Evolutionary conservation across 2,329 filamentous ascomycete species (phyloP).

Genomic region (Escovopsis weberi): DNA sequence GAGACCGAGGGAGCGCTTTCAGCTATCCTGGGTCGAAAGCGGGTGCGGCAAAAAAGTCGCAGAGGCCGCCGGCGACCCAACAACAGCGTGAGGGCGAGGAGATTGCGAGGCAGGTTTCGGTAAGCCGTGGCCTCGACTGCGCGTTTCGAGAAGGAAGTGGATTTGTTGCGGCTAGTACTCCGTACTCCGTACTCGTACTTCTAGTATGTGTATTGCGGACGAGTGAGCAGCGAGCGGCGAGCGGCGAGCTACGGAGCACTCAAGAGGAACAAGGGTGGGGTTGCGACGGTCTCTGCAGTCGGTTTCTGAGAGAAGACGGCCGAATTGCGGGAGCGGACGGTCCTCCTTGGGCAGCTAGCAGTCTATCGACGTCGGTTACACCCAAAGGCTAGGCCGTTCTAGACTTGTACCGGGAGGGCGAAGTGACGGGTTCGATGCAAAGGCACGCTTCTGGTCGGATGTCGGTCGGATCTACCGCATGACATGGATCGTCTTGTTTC

Average conservation of each 20-base stretch:
- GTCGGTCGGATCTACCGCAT: neutral
- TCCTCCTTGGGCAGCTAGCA: constrained; percentile 2
- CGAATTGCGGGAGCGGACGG: constrained; percentile 6
- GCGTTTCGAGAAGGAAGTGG: neutral
- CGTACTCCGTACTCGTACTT: too few relatives aligned
- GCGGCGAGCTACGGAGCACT: too few relatives aligned
- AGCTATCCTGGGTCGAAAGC: neutral
- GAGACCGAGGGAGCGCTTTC: too few relatives aligned
- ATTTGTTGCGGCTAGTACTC: too few relatives aligned
- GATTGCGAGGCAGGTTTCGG: neutral
- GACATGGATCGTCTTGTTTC: neutral
- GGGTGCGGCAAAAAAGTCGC: constrained; percentile 2
- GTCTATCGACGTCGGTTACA: neutral
- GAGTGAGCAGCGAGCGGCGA: too few relatives aligned
- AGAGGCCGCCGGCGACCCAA: constrained; percentile 5
- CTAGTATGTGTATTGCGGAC: too few relatives aligned
- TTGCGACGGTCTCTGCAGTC: constrained; percentile 1
- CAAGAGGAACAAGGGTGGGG: neutral
- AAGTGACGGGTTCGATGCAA: neutral
- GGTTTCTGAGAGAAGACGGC: constrained; percentile 4
- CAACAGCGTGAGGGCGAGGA: neutral
- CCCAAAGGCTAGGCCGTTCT: constrained; percentile 5
- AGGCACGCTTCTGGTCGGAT: neutral
- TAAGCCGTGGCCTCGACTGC: neutral
- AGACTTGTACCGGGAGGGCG: neutral